These are phyloP conservation scores for Sporothrix pallida DNA, from an alignment of 2,329 filamentous ascomycete genomes.

Conservation along the genomic window DNA sequence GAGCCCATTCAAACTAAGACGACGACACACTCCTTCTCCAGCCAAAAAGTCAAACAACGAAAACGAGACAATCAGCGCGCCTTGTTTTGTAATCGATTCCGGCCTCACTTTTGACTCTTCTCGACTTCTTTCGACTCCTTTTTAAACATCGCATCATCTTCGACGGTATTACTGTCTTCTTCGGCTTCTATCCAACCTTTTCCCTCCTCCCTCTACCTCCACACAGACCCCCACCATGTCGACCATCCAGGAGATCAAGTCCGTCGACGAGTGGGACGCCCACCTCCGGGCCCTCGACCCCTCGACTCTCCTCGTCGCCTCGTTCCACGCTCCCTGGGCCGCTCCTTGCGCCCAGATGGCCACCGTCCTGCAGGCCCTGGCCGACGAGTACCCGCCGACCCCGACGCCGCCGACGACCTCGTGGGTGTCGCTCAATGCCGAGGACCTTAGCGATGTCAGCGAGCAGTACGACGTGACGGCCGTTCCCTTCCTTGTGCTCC, in stretches of 20 bases:
- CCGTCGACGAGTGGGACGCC: conserved; percentile 73
- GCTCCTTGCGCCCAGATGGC: conserved; percentile 95
- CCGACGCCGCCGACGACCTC: conserved; percentile 58
- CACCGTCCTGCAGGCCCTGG: conserved; percentile 82
- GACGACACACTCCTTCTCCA: not conserved
- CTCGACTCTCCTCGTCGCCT: conserved; percentile 79
- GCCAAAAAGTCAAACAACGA: not conserved
- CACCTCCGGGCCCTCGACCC: conserved; percentile 69
- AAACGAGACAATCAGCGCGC: conserved; percentile 1
- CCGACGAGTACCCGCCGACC: conserved; percentile 76
- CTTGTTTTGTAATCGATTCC: conserved; percentile 17
- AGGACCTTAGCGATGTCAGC: conserved; percentile 89
- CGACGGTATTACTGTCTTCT: not conserved
- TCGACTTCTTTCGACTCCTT: not conserved
- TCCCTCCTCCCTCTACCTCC: not conserved
- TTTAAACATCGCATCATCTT: not conserved
- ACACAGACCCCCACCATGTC: conserved; percentile 62
- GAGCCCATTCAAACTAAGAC: conserved; percentile 2
- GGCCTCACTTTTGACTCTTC: not conserved
- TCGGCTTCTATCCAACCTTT: not conserved
- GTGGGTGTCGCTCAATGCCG: conserved; percentile 92
- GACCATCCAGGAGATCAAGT: conserved; percentile 76
- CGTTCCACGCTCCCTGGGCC: conserved; percentile 97
- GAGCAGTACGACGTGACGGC: conserved; percentile 94
- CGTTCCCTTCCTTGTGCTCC: conserved; percentile 87